Evolutionary conservation across 2,329 filamentous ascomycete genomes (phyloP).

Genomic region (Arthrobotrys pseudoclavata): DNA sequence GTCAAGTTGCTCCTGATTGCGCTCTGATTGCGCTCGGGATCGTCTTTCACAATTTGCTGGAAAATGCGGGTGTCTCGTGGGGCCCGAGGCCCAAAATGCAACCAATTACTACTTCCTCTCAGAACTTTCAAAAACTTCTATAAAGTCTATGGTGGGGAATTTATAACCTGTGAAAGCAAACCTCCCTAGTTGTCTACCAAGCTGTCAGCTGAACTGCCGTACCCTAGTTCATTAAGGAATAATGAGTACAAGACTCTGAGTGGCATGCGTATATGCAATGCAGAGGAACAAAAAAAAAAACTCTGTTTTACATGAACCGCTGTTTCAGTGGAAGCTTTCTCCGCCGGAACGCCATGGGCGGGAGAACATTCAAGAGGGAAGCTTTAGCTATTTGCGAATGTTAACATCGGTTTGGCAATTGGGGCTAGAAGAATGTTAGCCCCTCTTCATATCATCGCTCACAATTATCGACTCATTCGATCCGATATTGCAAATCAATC

Average conservation of each 20-base stretch:
- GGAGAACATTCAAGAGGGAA: slow-evolving; percentile 32
- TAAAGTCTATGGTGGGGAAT: slow-evolving; percentile 36
- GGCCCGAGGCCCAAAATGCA: slow-evolving; percentile 20
- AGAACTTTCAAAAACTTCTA: neutral
- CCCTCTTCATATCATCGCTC: slow-evolving; percentile 26
- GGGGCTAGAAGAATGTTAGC: slow-evolving; percentile 14
- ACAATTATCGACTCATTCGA: slow-evolving; percentile 18
- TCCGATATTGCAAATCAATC: slow-evolving; percentile 8
- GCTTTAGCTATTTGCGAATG: slow-evolving; percentile 23
- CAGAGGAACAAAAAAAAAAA: slow-evolving; percentile 28
- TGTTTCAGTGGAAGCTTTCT: slow-evolving; percentile 33
- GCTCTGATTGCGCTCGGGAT: slow-evolving; percentile 50
- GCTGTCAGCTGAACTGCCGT: slow-evolving; percentile 51
- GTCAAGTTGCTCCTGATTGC: slow-evolving; percentile 35
- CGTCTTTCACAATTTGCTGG: slow-evolving; percentile 14
- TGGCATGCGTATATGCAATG: slow-evolving; percentile 38
- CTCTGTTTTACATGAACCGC: slow-evolving; percentile 16
- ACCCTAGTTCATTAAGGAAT: slow-evolving; percentile 16
- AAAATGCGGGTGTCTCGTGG: slow-evolving; percentile 32
- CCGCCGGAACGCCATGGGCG: slow-evolving; percentile 23
- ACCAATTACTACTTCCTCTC: neutral
- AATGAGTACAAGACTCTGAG: slow-evolving; percentile 5
- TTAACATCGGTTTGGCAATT: neutral
- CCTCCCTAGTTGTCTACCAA: slow-evolving; percentile 7
- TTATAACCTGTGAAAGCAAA: slow-evolving; percentile 36